These are phyloP conservation scores for Delitschia confertaspora DNA, from an alignment of 495 filamentous ascomycete genomes.

Conservation along the genomic window DNA sequence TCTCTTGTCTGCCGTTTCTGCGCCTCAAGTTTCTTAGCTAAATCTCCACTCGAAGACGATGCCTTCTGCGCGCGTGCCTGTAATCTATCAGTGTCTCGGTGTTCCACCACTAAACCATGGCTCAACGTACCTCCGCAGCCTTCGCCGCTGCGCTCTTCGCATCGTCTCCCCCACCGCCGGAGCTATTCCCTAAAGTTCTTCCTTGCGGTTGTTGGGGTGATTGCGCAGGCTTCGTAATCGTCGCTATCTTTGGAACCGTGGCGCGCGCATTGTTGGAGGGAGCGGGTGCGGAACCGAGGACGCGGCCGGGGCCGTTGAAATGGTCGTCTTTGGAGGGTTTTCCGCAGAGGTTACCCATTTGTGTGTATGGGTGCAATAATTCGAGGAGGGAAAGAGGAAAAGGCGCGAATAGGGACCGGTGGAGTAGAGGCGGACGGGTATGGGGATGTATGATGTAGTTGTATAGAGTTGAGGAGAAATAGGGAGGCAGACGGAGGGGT, in stretches of 20 bases:
- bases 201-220: conserved; percentile 9
- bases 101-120: not conserved
- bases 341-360: conserved; percentile 23
- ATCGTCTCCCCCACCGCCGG: conserved; percentile 2
- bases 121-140: conserved; percentile 25
- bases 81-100: conserved; percentile 11
- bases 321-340: conserved; percentile 21
- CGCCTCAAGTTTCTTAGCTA: conserved; percentile 21
- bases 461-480: no score
- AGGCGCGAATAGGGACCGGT: no score
- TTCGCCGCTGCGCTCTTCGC: conserved; percentile 14
- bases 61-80: conserved; percentile 16
- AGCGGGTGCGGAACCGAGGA: conserved; percentile 12
- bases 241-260: conserved; percentile 9
- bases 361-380: not conserved
- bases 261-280: conserved; percentile 10
- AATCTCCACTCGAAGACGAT: conserved; percentile 3
- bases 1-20: conserved; percentile 25
- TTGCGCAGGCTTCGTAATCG: not conserved
- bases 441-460: no score
- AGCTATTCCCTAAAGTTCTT: conserved; percentile 5
- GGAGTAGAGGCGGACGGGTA: no score
- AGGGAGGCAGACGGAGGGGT: no score
- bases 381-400: not conserved
- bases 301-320: conserved; percentile 18